A percentile compares a stretch with the other conserved stretches of the same genome.
Evolutionary conservation across 768 basidiomycete genomes (phyloP).

Genomic region (Trametes elegans): DNA sequence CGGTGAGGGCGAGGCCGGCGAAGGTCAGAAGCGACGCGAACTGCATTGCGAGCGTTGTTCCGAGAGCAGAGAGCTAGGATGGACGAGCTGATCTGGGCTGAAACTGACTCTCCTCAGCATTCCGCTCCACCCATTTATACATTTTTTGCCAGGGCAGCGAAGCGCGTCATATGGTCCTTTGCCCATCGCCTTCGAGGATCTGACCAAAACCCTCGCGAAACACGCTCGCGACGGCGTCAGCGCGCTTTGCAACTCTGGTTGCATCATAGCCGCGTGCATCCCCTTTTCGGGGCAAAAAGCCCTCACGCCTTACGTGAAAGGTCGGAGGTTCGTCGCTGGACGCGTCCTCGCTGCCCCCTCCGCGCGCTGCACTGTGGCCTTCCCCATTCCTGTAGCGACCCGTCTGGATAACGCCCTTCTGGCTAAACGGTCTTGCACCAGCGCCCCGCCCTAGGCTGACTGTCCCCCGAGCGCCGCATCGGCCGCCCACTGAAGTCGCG

Average conservation of each 20-base stretch:
- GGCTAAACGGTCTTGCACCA: not conserved
- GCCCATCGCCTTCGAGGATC: slow-evolving; percentile 1
- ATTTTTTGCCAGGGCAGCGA: not conserved
- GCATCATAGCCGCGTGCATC: slow-evolving; percentile 13
- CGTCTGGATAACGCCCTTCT: not conserved
- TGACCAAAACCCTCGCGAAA: slow-evolving; percentile 5
- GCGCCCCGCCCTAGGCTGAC: not conserved
- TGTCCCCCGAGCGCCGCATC: not conserved
- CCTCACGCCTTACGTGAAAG: slow-evolving; percentile 14
- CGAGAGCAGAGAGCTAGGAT: slow-evolving; percentile 2
- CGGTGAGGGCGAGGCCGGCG: slow-evolving; percentile 7
- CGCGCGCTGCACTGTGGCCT: not conserved
- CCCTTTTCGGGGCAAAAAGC: not conserved
- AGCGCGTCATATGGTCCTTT: slow-evolving; percentile 17
- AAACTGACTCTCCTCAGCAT: not conserved
- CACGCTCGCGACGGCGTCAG: not conserved
- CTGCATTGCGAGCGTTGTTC: slow-evolving; percentile 9
- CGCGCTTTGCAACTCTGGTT: slow-evolving; percentile 1
- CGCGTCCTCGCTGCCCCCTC: not conserved
- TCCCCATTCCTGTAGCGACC: not conserved
- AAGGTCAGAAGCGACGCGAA: slow-evolving; percentile 11
- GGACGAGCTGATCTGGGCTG: slow-evolving; percentile 4
- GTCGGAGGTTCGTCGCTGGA: slow-evolving; percentile 16
- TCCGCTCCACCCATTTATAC: slow-evolving; percentile 11
- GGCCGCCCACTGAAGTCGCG: too few species aligned